Evolutionary conservation across 192 early-diverging fungal species (phyloP), one percentile per base, ranked within the genome.

Genomic region (Allomyces javanicus): DNA sequence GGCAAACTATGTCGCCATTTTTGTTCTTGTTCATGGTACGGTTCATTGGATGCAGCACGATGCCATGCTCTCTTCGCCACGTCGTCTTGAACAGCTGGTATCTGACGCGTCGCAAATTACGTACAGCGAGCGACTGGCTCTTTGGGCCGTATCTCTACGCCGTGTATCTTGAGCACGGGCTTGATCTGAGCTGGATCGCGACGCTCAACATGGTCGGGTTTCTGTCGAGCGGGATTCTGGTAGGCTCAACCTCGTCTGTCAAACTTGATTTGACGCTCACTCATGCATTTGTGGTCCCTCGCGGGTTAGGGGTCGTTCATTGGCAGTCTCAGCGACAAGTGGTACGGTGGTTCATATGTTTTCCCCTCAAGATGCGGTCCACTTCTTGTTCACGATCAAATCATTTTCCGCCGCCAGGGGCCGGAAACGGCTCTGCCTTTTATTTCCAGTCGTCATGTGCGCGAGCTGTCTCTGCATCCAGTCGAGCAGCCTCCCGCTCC

Each of bases 401-500:
- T 7, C 26, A 0, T 40, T 40, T 40, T 40, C 33, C 7, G 33
- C 9, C 4, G 7, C 33, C 61, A 79, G 74, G 5, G 79, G 79
- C 5, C 69, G 79, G 9, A 75, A 71, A 63, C 24, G 19, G 9
- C 63, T 68, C 1, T 77, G 72, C 55, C 62, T 81, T n/a, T 6
- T 67, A 10, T 81, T 75, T 65, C 72, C 71, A 26, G 64, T 70
- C 4, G 23, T 74, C 27, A 80, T 79, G 63, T 44, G 66, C 12
- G n/a, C 67, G 4, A 76, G 72, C 44, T 81, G 78, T 62, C 26
- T 77, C 25, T 69, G 75, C 24, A 81, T 74, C 64, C 63, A 69
- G 5, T 67, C 67, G 22, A 24, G 69, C 7, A 70, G 55, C 44
- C 75, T 74, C 64, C n/a, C 44, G 1, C 63, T 77, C 0, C 69